Evolutionary conservation across 2,329 filamentous ascomycete genomes (phyloP).

Genomic region (Colletotrichum aenigma): DNA sequence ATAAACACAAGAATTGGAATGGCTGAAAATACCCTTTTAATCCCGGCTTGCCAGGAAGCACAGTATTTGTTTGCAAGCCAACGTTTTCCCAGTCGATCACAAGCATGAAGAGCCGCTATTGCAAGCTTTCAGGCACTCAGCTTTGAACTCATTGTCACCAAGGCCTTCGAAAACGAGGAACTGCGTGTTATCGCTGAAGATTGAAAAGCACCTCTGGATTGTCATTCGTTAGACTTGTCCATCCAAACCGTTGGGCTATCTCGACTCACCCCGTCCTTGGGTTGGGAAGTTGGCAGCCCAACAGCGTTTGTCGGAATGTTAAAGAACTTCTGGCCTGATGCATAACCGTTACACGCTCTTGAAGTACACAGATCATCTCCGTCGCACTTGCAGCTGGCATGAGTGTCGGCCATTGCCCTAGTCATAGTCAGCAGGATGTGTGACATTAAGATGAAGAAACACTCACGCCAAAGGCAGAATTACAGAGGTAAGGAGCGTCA

Average conservation of each 20-base stretch:
- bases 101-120: background rate
- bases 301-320: background rate
- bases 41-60: background rate
- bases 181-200: background rate
- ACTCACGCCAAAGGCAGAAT: background rate
- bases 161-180: background rate
- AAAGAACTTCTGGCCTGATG: background rate
- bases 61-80: background rate
- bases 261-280: background rate
- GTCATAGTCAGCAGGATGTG: background rate
- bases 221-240: background rate
- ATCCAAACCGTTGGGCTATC: rapidly evolving
- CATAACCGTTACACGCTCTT: background rate
- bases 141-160: background rate
- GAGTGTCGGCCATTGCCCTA: background rate
- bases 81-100: background rate
- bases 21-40: too few relatives aligned
- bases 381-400: background rate
- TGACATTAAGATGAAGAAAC: background rate
- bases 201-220: background rate
- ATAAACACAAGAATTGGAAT: too few relatives aligned
- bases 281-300: background rate
- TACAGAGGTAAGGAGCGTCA: background rate
- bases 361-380: background rate
- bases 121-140: background rate